phyloP scores from a whole-genome alignment of 1,139 yeast genomes.

The Lodderomyces pseudojiufengensis region DNA sequence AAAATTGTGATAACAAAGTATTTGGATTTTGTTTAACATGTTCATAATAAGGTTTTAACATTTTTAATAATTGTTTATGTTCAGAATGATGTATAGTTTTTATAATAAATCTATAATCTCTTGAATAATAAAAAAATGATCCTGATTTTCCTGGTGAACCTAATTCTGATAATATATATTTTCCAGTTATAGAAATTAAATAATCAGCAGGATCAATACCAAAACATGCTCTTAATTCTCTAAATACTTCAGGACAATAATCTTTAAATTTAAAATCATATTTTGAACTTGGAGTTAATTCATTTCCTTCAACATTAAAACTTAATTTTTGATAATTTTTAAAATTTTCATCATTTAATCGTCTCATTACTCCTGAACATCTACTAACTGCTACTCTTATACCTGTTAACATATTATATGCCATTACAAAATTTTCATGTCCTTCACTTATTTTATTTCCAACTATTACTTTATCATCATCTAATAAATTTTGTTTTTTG shows the following conservation, averaged over 20 bases:
- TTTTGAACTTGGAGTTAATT: conserved; percentile 85
- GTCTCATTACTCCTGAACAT: conserved; percentile 81
- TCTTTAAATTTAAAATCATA: conserved; percentile 97
- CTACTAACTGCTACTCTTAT: conserved; percentile 92
- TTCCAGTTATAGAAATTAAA: conserved; percentile 85
- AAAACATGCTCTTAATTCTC: conserved; percentile 75
- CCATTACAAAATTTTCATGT: conserved; percentile 88
- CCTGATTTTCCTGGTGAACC: conserved; percentile 98
- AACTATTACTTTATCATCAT: conserved; percentile 58
- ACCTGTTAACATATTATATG: conserved; percentile 96
- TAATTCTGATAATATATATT: conserved; percentile 84
- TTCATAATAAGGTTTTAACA: conserved; percentile 70
- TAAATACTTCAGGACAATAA: conserved; percentile 90
- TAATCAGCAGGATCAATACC: conserved; percentile 96
- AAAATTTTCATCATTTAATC: conserved; percentile 69
- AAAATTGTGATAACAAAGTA: conserved; percentile 87
- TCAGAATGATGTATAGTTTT: conserved; percentile 95
- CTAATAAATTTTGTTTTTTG: conserved; percentile 3
- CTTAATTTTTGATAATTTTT: conserved; percentile 69
- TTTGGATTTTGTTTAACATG: conserved; percentile 85
- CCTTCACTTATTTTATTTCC: conserved; percentile 88
- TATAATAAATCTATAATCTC: conserved; percentile 91
- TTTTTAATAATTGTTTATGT: conserved; percentile 74
- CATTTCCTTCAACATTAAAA: conserved; percentile 85
- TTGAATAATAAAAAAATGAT: conserved; percentile 88